phyloP scores from a whole-genome alignment of 2,329 filamentous ascomycete genomes.

The Colletotrichum tofieldiae region DNA sequence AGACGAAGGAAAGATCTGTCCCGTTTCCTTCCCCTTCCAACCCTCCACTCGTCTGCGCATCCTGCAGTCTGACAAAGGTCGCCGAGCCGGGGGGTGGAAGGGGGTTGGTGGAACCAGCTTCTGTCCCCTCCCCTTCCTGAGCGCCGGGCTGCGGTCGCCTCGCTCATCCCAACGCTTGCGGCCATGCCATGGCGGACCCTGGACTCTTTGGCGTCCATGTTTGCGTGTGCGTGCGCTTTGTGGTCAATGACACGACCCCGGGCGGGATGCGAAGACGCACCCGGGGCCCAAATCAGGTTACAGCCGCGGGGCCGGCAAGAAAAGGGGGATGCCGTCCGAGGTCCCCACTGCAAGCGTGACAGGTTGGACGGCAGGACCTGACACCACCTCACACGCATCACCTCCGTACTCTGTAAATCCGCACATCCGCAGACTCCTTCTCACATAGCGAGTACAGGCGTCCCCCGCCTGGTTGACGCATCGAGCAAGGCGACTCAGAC shows the following conservation, averaged over 20 bases:
- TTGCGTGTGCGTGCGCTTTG: neutral
- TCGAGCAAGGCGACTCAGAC: neutral
- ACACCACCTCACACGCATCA: slow-evolving; percentile 20
- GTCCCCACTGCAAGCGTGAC: slow-evolving; percentile 31
- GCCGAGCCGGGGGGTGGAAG: neutral
- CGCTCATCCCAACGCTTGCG: neutral
- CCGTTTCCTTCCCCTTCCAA: neutral
- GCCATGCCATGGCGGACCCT: slow-evolving; percentile 6
- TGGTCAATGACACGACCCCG: slow-evolving; percentile 2
- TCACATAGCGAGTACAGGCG: neutral
- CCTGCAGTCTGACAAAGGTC: slow-evolving; percentile 16
- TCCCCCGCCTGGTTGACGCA: neutral
- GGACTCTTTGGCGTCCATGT: neutral
- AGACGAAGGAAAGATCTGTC: slow-evolving; percentile 12
- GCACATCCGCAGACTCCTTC: neutral
- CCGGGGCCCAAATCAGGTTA: slow-evolving; percentile 35
- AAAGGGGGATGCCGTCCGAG: slow-evolving; percentile 33
- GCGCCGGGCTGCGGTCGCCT: slow-evolving; percentile 6
- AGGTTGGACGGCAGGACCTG: slow-evolving; percentile 33
- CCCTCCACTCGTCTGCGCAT: neutral
- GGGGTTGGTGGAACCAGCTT: slow-evolving; percentile 1
- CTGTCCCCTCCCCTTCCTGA: neutral
- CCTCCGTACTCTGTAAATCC: slow-evolving; percentile 2
- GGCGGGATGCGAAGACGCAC: slow-evolving; percentile 36
- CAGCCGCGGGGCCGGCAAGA: slow-evolving; percentile 33